These are phyloP conservation scores for Pilasporangium apinafurcum DNA, from an alignment of 352 stramenopile genomes.

Conservation along the genomic window DNA sequence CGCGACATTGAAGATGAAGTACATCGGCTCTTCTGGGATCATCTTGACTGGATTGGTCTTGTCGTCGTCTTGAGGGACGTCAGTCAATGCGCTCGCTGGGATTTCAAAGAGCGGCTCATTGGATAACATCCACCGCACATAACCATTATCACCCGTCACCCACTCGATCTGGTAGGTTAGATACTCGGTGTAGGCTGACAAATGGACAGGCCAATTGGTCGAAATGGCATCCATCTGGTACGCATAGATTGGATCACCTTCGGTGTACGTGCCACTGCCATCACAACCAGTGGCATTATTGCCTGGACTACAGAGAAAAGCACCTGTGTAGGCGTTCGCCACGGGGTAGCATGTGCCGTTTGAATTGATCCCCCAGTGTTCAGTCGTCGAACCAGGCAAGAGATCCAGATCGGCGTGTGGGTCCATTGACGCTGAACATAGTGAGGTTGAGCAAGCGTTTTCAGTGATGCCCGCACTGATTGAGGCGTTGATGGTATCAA, in stretches of 20 bases:
- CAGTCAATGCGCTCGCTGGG: conserved; percentile 3
- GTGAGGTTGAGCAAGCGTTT: conserved; percentile 15
- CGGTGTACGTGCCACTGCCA: conserved; percentile 4
- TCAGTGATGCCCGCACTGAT: conserved; percentile 18
- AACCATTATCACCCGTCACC: conserved; percentile 45
- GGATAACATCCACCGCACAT: conserved; percentile 75
- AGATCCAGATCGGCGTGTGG: conserved; percentile 22
- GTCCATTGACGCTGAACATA: conserved; percentile 23
- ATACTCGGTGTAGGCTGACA: conserved; percentile 76
- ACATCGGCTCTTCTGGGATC: conserved; percentile 58
- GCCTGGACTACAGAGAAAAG: conserved; percentile 8
- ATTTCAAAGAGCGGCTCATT: conserved; percentile 41
- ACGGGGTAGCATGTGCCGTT: conserved; percentile 18
- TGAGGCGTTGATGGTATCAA: conserved; percentile 10
- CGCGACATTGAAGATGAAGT: conserved; percentile 81
- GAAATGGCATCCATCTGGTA: conserved; percentile 93
- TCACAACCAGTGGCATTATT: conserved; percentile 10
- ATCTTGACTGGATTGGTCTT: conserved; percentile 11
- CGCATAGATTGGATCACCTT: conserved; percentile 29
- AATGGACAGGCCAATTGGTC: conserved; percentile 82
- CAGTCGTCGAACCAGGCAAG: conserved; percentile 4
- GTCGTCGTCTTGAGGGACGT: conserved; percentile 5
- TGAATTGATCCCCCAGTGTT: conserved; percentile 24
- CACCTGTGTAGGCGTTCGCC: conserved; percentile 17
- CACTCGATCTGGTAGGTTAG: conserved; percentile 66